Percentiles rank a stretch among this genome's conserved stretches.
phyloP scores from a whole-genome alignment of 2,329 filamentous ascomycete genomes.

The Colletotrichum lindemuthianum region DNA sequence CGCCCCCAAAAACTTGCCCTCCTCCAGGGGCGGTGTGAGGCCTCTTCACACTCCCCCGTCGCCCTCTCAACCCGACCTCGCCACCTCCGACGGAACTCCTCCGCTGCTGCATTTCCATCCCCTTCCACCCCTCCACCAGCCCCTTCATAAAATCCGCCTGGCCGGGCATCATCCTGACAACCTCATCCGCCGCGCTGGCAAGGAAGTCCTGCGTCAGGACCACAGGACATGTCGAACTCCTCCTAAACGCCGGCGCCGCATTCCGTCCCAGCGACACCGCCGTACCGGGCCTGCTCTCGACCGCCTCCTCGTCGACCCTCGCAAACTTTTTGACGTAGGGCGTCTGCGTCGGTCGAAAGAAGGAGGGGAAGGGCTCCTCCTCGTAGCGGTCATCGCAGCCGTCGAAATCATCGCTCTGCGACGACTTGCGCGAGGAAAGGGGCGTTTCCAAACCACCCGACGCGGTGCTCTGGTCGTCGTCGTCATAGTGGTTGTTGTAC shows the following conservation, averaged over 20 bases:
- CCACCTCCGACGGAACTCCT: constrained; percentile 6
- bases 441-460: constrained; percentile 15
- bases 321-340: not conserved
- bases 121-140: constrained; percentile 31
- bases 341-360: not conserved
- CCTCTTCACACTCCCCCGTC: constrained; percentile 7
- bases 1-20: constrained; percentile 13
- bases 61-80: not conserved
- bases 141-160: constrained; percentile 33
- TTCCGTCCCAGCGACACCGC: constrained; percentile 5
- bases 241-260: constrained; percentile 19
- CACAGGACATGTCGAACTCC: constrained; percentile 28
- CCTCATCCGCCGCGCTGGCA: constrained; percentile 29
- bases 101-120: constrained; percentile 25
- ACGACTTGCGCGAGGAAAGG: constrained; percentile 24
- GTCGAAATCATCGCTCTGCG: constrained; percentile 25
- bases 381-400: constrained; percentile 2
- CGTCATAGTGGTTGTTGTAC: constrained; percentile 7
- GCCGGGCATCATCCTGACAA: constrained; percentile 31
- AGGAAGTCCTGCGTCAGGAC: constrained; percentile 17
- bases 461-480: constrained; percentile 8
- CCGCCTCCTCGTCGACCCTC: not conserved
- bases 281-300: constrained; percentile 16
- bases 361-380: not conserved
- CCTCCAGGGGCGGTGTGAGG: constrained; percentile 21